A percentile compares a stretch with the other conserved stretches of the same genome.
Evolutionary conservation across 78 protist genomes (phyloP).

Genomic region (Protostelium mycophagum): DNA sequence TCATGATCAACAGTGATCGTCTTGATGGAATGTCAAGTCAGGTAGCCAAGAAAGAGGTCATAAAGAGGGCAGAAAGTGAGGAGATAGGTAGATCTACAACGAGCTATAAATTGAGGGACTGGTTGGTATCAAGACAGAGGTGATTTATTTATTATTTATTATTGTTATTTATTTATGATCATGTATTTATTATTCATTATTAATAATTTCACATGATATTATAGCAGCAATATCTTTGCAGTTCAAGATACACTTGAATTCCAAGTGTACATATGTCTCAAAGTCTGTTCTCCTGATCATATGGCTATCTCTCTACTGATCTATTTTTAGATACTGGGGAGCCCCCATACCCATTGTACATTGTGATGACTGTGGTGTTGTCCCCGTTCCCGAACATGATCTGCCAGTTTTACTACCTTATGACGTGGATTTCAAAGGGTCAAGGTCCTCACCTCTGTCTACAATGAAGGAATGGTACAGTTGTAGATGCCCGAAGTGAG

Average conservation of each 20-base stretch:
- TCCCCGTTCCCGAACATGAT: constrained; percentile 70
- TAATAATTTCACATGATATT: no score
- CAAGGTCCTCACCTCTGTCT: constrained; percentile 33
- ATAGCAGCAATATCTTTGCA: no score
- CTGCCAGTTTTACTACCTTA: constrained; percentile 80
- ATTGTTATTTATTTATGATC: no score
- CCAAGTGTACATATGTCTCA: no score
- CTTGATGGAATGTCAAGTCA: constrained; percentile 9
- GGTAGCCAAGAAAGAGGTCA: constrained; percentile 35
- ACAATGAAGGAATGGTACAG: constrained; percentile 37
- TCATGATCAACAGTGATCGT: constrained; percentile 39
- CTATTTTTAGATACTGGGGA: constrained; percentile 78
- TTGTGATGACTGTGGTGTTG: constrained; percentile 64
- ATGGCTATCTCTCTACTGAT: not conserved
- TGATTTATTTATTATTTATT: no score
- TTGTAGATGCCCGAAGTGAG: constrained; percentile 43
- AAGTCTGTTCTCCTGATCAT: not conserved
- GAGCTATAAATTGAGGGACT: constrained; percentile 82
- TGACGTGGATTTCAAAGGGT: constrained; percentile 30
- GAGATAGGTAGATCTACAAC: not conserved
- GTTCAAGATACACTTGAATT: no score
- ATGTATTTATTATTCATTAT: no score
- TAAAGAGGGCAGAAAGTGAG: not conserved
- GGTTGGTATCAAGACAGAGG: constrained; percentile 92
- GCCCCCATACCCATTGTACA: constrained; percentile 89